Conservation (phyloP, 805 yeast genomes). For the Ogataea trehaloabstinens region DNA sequence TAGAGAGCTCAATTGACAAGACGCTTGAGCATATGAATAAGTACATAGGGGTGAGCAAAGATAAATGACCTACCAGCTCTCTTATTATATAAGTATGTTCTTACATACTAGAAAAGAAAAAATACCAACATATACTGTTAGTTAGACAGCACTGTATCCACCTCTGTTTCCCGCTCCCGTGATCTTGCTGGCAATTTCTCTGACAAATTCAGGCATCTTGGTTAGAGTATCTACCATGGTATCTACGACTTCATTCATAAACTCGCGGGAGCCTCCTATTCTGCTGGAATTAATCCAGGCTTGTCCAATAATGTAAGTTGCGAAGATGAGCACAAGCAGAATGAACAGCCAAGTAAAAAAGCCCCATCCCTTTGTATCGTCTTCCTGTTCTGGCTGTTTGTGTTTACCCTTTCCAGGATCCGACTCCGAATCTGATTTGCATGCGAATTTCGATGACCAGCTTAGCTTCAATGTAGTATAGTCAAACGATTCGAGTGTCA, state of each 20-base stretch:
- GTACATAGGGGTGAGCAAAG: too few species aligned
- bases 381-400: constrained; percentile 24
- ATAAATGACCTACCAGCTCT: constrained; percentile 1
- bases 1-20: constrained; percentile 74
- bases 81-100: too few species aligned
- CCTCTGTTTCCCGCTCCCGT: constrained; percentile 69
- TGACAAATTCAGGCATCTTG: constrained; percentile 62
- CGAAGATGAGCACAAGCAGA: constrained; percentile 63
- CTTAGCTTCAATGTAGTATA: constrained; percentile 29
- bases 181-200: constrained; percentile 66
- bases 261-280: constrained; percentile 67
- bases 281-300: constrained; percentile 70
- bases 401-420: constrained; percentile 23
- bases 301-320: constrained; percentile 68
- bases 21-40: constrained; percentile 60
- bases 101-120: too few species aligned
- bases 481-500: constrained; percentile 38
- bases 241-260: constrained; percentile 71
- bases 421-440: constrained; percentile 31
- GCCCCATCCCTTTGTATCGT: constrained; percentile 63
- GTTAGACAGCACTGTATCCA: constrained; percentile 88
- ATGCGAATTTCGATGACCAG: constrained; percentile 39
- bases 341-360: constrained; percentile 82
- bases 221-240: constrained; percentile 54
- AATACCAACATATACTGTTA: neutral